Evolutionary conservation across 371 early-diverging fungal species (phyloP), one percentile per base, ranked within the genome.

Genomic region (Rhizomucor miehei): DNA sequence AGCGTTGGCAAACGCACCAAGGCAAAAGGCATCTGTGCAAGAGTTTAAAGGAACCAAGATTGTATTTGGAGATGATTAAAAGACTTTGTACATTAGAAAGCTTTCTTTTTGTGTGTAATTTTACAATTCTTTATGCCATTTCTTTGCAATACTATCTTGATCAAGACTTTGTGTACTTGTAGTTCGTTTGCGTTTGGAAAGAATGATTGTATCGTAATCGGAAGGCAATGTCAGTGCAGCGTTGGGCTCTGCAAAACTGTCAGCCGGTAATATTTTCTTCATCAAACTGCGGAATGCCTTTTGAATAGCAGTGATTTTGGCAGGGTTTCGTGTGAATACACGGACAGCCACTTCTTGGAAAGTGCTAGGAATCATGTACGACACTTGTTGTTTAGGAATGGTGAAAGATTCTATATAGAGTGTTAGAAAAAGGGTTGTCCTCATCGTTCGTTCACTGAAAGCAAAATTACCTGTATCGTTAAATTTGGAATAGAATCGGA

Each of bases 401-500:
- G 75, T 77, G 44, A 89, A 89, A 35, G 84, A 83, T 37, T 73
- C 73, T 78, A 41, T 49, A 24, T 17, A 38, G 0, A n/a, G n/a
- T n/a, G n/a, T n/a, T n/a, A n/a, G n/a, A n/a, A n/a, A n/a, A n/a
- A n/a, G n/a, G n/a, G n/a, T n/a, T n/a, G n/a, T n/a, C 2, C 4
- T 24, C 6, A 34, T 49, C 36, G 48, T 53, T 10, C 12, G 5
- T 19, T 38, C 38, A 5, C 24, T 10, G n/a, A n/a, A 29, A 5
- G 5, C 8, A 29, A 3, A 5, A 11, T 45, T 67, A 79, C 86
- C 78, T 35, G 71, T 49, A 17, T 69, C 64, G 44, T 82, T 76
- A 54, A 73, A 84, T 59, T 91, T 91, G 8, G 83, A 84, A 66
- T 78, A 95, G 54, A 97, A 95, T 29, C 79, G 79, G 51, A 95